Conservation (phyloP, 108 stramenopile genomes). For the Fragilariopsis cylindrus region DNA sequence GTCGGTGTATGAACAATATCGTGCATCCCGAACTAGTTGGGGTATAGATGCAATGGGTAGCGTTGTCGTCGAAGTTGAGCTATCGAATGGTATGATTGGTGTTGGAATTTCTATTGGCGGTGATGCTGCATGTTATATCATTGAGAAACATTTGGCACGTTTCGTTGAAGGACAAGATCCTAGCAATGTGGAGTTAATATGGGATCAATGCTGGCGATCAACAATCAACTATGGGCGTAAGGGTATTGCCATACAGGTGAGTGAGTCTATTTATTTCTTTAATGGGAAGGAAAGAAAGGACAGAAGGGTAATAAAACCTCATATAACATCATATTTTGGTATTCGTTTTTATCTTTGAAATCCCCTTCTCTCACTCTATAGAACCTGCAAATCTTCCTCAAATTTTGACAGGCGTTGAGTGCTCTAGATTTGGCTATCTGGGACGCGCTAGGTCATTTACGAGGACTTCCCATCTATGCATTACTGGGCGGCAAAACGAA, state of each 20-base stretch:
- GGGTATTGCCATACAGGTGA: slow-evolving; percentile 56
- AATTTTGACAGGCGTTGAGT: slow-evolving; percentile 28
- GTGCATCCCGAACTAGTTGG: slow-evolving; percentile 54
- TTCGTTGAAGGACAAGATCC: slow-evolving; percentile 67
- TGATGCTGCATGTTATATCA: slow-evolving; percentile 58
- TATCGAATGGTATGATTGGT: slow-evolving; percentile 47
- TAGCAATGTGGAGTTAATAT: slow-evolving; percentile 66
- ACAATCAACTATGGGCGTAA: slow-evolving; percentile 68
- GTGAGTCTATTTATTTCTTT: background rate
- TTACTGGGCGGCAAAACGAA: slow-evolving; percentile 72
- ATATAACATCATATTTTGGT: too few species aligned
- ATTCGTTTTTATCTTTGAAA: too few species aligned
- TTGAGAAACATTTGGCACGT: slow-evolving; percentile 56
- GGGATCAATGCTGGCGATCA: slow-evolving; percentile 66
- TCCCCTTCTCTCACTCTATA: too few species aligned
- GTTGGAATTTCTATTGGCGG: slow-evolving; percentile 68
- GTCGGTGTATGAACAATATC: slow-evolving; percentile 51
- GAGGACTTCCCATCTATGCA: slow-evolving; percentile 59
- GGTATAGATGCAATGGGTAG: slow-evolving; percentile 66
- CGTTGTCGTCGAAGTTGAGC: slow-evolving; percentile 63
- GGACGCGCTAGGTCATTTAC: slow-evolving; percentile 65
- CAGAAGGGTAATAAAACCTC: too few species aligned
- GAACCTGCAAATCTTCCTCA: too few species aligned
- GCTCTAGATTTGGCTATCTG: slow-evolving; percentile 70
- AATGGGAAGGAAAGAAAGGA: too few species aligned